These are phyloP conservation scores for Ilyonectria mors-panacis DNA, from an alignment of 2,329 filamentous ascomycete species.

Conservation along the genomic window DNA sequence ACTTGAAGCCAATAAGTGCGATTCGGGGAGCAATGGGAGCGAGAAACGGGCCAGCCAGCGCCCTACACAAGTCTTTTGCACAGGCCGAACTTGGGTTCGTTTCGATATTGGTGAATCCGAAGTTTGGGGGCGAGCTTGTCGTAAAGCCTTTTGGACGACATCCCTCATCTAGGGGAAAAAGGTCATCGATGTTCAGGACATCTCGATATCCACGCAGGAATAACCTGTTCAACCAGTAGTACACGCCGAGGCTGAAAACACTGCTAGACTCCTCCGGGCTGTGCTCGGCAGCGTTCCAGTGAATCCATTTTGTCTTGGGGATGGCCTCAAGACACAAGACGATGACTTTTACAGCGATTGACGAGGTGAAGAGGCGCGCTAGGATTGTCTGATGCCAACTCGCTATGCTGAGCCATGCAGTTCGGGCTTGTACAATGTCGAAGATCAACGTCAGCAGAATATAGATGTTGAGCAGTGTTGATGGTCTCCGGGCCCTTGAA, in stretches of 20 bases:
- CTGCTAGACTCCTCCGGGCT: slow-evolving; percentile 57
- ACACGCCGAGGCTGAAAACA: slow-evolving; percentile 51
- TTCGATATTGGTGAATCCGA: slow-evolving; percentile 43
- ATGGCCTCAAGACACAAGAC: slow-evolving; percentile 56
- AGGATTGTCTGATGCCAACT: slow-evolving; percentile 34
- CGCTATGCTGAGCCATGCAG: slow-evolving; percentile 56
- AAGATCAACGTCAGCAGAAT: slow-evolving; percentile 60
- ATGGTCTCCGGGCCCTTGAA: slow-evolving; percentile 56
- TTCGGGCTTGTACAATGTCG: slow-evolving; percentile 60
- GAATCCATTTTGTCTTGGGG: slow-evolving; percentile 57
- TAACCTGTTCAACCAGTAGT: slow-evolving; percentile 55
- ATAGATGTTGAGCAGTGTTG: slow-evolving; percentile 58
- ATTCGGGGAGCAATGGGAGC: slow-evolving; percentile 56
- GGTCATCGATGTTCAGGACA: slow-evolving; percentile 51
- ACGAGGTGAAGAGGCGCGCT: slow-evolving; percentile 53
- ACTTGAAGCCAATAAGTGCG: slow-evolving; percentile 57
- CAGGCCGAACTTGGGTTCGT: slow-evolving; percentile 48
- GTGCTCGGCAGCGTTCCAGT: slow-evolving; percentile 54
- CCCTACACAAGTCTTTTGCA: slow-evolving; percentile 47
- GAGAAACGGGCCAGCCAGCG: slow-evolving; percentile 52
- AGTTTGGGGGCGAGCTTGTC: slow-evolving; percentile 36
- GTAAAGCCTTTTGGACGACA: slow-evolving; percentile 43
- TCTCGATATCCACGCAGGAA: slow-evolving; percentile 54
- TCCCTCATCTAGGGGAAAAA: slow-evolving; percentile 54
- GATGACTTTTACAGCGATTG: slow-evolving; percentile 53